Evolutionary conservation across 768 basidiomycete species (phyloP).

Genomic region (Saitozyma podzolica): DNA sequence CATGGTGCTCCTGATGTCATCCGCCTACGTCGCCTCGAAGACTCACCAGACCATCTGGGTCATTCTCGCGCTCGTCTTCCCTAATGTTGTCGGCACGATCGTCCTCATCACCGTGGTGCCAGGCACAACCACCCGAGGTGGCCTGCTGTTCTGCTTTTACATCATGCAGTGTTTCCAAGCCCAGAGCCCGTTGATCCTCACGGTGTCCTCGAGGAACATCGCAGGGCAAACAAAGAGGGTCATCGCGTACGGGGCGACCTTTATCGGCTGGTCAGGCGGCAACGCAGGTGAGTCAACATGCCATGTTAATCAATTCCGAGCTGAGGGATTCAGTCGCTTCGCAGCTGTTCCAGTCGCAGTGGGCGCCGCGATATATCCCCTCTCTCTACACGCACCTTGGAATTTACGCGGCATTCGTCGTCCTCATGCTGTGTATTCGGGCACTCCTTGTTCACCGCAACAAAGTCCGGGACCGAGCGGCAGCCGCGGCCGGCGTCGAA

Average conservation of each 20-base stretch:
- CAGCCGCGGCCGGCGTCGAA: neutral
- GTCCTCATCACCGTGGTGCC: slow-evolving; percentile 58
- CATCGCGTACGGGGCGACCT: slow-evolving; percentile 53
- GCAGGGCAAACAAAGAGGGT: slow-evolving; percentile 55
- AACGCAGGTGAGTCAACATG: no score
- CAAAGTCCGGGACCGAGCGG: neutral
- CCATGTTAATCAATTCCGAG: slow-evolving; percentile 19
- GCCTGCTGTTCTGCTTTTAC: slow-evolving; percentile 60
- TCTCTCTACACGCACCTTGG: slow-evolving; percentile 58
- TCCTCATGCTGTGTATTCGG: slow-evolving; percentile 40
- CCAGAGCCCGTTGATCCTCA: slow-evolving; percentile 17
- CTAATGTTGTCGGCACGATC: slow-evolving; percentile 59
- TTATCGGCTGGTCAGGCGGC: neutral
- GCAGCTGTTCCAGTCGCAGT: slow-evolving; percentile 58
- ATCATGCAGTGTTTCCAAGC: slow-evolving; percentile 37
- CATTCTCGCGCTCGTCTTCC: slow-evolving; percentile 46
- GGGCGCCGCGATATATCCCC: slow-evolving; percentile 57
- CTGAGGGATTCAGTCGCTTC: slow-evolving; percentile 58
- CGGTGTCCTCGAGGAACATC: slow-evolving; percentile 35
- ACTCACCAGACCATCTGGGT: slow-evolving; percentile 56
- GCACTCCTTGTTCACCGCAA: slow-evolving; percentile 45
- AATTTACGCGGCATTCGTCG: slow-evolving; percentile 57
- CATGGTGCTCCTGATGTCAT: neutral
- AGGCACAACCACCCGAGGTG: slow-evolving; percentile 55
- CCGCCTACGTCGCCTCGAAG: slow-evolving; percentile 3